Percentiles rank a stretch among this genome's conserved stretches.
phyloP scores from a whole-genome alignment of 2,329 filamentous ascomycete genomes.

The Thielaviopsis punctulata region DNA sequence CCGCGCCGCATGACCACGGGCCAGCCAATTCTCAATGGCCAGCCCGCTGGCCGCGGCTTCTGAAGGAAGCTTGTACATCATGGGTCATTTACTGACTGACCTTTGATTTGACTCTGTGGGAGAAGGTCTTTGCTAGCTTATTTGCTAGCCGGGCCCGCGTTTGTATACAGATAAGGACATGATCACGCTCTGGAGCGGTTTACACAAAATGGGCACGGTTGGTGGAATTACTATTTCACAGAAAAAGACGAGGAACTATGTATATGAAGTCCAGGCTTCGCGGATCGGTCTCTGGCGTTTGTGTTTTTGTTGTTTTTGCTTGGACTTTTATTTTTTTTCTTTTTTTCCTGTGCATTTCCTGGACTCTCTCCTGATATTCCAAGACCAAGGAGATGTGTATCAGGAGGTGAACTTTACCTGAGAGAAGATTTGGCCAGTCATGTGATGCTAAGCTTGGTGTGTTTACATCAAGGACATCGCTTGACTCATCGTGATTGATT shows the following conservation, averaged over 20 bases:
- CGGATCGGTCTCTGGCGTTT: conserved; percentile 9
- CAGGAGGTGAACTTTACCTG: neutral
- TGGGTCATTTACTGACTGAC: neutral
- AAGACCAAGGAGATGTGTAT: neutral
- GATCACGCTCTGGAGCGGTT: conserved; percentile 2
- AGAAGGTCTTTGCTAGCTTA: neutral
- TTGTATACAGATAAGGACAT: neutral
- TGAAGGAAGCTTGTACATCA: neutral
- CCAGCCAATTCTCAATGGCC: conserved; percentile 9
- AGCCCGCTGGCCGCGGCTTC: conserved; percentile 3
- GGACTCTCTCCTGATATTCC: neutral
- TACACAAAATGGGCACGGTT: conserved; percentile 4
- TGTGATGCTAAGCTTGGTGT: neutral
- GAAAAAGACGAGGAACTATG: conserved; percentile 1
- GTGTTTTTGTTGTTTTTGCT: neutral
- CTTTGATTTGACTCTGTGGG: neutral
- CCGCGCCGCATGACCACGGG: conserved; percentile 8
- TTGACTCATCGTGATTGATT: neutral
- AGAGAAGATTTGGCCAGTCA: neutral
- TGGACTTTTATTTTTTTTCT: neutral
- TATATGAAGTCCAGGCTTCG: conserved; percentile 8
- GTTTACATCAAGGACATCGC: neutral
- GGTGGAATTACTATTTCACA: conserved; percentile 2
- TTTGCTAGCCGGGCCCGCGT: neutral
- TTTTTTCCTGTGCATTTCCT: neutral